A percentile compares a stretch with the other conserved stretches of the same genome.
Conservation (phyloP, 2,329 filamentous ascomycete genomes). For the Xylaria hypoxylon region DNA sequence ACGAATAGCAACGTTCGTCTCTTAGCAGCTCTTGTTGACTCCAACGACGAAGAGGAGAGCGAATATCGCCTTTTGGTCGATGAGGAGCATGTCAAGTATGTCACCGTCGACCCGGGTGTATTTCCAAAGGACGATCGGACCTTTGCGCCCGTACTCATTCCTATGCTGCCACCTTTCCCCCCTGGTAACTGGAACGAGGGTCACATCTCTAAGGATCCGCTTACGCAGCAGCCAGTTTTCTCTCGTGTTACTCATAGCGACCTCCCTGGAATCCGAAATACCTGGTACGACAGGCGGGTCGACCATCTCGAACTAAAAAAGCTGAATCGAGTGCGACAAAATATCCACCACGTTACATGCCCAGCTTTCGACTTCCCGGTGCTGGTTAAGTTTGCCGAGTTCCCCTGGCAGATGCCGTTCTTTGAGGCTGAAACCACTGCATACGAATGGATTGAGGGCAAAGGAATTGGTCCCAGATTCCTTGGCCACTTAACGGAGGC, state of each 20-base stretch:
- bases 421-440: conserved; percentile 43
- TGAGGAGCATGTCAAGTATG: conserved; percentile 33
- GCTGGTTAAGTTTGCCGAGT: conserved; percentile 44
- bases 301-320: conserved; percentile 33
- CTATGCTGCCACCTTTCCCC: conserved; percentile 31
- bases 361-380: conserved; percentile 34
- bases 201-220: conserved; percentile 30
- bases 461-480: conserved; percentile 41
- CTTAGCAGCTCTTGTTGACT: conserved; percentile 12
- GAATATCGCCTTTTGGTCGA: conserved; percentile 38
- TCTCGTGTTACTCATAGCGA: background rate
- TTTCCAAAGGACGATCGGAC: conserved; percentile 18
- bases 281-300: conserved; percentile 34
- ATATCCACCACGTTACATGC: conserved; percentile 32
- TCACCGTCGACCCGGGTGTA: conserved; percentile 32
- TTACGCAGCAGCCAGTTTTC: conserved; percentile 24
- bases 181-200: conserved; percentile 37
- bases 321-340: conserved; percentile 6
- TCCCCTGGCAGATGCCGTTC: conserved; percentile 41
- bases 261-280: conserved; percentile 28
- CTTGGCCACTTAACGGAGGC: conserved; percentile 50
- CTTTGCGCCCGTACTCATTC: conserved; percentile 31
- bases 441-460: conserved; percentile 45
- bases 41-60: conserved; percentile 25
- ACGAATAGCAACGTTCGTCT: conserved; percentile 19